Conservation (phyloP, 306 rosid species). For the Hippophae tibetana region DNA sequence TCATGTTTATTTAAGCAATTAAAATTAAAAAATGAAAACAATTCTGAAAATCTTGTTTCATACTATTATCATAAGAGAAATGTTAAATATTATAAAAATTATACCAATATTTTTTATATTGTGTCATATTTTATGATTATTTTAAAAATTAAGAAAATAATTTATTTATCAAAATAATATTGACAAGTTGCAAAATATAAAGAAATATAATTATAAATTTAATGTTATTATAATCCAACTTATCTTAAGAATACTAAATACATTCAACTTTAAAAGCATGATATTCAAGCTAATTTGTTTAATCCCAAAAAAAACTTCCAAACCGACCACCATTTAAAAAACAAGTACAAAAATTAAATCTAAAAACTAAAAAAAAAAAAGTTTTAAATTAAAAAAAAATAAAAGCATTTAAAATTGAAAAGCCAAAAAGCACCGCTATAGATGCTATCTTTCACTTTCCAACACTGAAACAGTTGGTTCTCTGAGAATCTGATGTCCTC, state of each 20-base stretch:
- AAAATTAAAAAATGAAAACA: no score
- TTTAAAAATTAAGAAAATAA: no score
- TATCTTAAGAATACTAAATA: not conserved
- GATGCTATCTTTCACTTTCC: constrained; percentile 26
- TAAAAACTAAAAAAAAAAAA: not conserved
- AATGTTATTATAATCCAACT: no score
- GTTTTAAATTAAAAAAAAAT: constrained; percentile 1
- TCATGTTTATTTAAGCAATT: no score
- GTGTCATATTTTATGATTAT: no score
- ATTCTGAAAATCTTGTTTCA: no score
- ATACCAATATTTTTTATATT: no score
- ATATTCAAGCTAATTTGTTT: constrained; percentile 35
- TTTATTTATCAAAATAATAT: no score
- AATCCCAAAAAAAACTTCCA: constrained; percentile 2
- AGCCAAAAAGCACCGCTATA: constrained; percentile 16
- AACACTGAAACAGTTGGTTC: constrained; percentile 19
- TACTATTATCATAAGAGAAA: no score
- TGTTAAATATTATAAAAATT: no score
- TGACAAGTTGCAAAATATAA: no score
- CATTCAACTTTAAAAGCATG: constrained; percentile 40
- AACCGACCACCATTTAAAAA: constrained; percentile 43
- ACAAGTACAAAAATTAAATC: constrained; percentile 12
- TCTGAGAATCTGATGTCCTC: constrained; percentile 8
- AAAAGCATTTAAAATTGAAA: constrained; percentile 8
- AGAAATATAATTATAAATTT: no score